phyloP scores from a whole-genome alignment of 768 basidiomycete species.

The Cystobasidium ongulense region DNA sequence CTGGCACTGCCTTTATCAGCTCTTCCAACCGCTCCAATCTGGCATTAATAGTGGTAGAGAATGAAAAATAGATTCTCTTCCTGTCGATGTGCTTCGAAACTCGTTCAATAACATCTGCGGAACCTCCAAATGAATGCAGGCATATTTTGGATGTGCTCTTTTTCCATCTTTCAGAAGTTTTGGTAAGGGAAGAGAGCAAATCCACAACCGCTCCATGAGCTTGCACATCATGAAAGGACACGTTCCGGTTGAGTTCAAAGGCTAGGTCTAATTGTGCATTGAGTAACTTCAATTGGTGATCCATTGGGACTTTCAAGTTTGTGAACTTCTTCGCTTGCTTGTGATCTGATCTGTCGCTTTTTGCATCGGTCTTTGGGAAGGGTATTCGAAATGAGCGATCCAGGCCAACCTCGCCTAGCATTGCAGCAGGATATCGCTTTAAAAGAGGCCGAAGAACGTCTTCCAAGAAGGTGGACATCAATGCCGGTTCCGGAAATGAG shows the following conservation, averaged over 20 bases:
- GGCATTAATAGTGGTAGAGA: slow-evolving; percentile 76
- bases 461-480: slow-evolving; percentile 55
- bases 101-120: slow-evolving; percentile 59
- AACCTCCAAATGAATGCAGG: slow-evolving; percentile 81
- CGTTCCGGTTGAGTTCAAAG: slow-evolving; percentile 63
- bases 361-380: slow-evolving; percentile 46
- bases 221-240: slow-evolving; percentile 83
- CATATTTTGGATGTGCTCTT: slow-evolving; percentile 71
- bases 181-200: slow-evolving; percentile 56
- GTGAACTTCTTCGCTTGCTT: slow-evolving; percentile 54
- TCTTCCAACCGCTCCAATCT: slow-evolving; percentile 58
- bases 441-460: slow-evolving; percentile 47
- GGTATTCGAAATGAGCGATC: slow-evolving; percentile 74
- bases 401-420: slow-evolving; percentile 89
- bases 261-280: slow-evolving; percentile 81
- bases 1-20: slow-evolving; percentile 59
- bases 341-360: slow-evolving; percentile 17
- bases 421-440: slow-evolving; percentile 57
- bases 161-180: slow-evolving; percentile 51
- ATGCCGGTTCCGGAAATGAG: slow-evolving; percentile 63
- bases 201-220: slow-evolving; percentile 61
- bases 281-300: slow-evolving; percentile 72
- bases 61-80: slow-evolving; percentile 71
- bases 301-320: slow-evolving; percentile 66
- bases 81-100: slow-evolving; percentile 54